Conservation (phyloP, 306 rosid genomes). For the Acacia crassicarpa region DNA sequence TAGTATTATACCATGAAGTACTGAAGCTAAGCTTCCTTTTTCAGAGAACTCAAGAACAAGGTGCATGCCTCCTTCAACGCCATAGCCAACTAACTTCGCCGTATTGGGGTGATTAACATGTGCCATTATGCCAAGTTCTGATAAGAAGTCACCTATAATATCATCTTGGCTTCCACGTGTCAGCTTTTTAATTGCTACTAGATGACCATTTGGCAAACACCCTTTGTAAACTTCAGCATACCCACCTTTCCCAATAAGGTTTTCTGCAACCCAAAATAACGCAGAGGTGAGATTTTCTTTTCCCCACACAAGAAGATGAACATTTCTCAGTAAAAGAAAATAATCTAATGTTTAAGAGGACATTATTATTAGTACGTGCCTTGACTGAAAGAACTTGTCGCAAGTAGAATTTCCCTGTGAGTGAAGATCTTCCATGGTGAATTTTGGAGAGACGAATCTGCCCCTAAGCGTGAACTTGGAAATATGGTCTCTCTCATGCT, state of each 20-base stretch:
- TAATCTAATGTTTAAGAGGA: background rate
- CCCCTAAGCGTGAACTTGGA: constrained; percentile 38
- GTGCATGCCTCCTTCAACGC: constrained; percentile 84
- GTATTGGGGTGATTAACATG: constrained; percentile 80
- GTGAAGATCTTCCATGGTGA: constrained; percentile 79
- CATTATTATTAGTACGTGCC: constrained; percentile 36
- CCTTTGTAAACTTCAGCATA: constrained; percentile 88
- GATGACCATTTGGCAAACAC: constrained; percentile 55
- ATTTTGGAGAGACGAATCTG: constrained; percentile 37
- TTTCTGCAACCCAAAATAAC: constrained; percentile 48
- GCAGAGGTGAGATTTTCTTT: background rate
- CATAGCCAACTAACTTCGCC: constrained; percentile 77
- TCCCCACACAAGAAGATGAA: background rate
- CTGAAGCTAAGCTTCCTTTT: constrained; percentile 82
- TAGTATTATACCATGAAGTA: constrained; percentile 51
- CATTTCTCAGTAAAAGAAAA: background rate
- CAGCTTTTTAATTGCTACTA: constrained; percentile 68
- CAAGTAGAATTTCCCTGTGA: constrained; percentile 58
- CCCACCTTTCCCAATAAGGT: constrained; percentile 87
- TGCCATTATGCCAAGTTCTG: constrained; percentile 86
- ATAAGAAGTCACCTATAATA: constrained; percentile 58
- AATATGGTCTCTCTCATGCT: constrained; percentile 56
- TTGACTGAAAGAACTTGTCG: constrained; percentile 62
- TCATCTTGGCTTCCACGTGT: constrained; percentile 68
- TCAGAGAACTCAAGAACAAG: constrained; percentile 75